These are phyloP conservation scores for Colletotrichum shisoi DNA, from an alignment of 2,329 filamentous ascomycete genomes.

Conservation along the genomic window DNA sequence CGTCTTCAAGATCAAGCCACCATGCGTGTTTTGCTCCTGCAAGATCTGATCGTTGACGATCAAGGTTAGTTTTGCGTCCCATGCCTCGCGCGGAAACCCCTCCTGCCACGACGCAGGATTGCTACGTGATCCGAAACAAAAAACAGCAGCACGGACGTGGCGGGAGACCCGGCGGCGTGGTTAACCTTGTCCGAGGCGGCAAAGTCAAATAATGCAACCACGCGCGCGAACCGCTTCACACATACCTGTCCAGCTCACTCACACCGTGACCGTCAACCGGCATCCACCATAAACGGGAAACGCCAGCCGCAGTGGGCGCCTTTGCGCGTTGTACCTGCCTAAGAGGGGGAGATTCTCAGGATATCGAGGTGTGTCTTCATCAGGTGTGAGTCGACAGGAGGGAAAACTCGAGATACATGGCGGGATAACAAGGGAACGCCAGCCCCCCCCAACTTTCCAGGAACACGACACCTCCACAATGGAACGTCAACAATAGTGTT, in stretches of 20 bases:
- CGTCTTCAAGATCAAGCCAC: too few species aligned
- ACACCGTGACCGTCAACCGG: background rate
- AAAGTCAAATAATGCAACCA: slow-evolving; percentile 10
- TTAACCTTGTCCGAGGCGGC: background rate
- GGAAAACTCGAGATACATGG: background rate
- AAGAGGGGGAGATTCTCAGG: too few species aligned
- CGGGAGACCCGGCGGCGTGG: background rate
- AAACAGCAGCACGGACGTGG: background rate
- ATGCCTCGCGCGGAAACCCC: background rate
- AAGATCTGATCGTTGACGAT: too few species aligned
- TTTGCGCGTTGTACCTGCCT: background rate
- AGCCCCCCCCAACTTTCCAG: background rate
- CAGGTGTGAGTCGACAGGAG: background rate
- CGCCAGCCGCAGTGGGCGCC: background rate
- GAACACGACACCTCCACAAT: background rate
- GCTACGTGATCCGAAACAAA: background rate
- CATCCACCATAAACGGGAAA: background rate
- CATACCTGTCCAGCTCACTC: too few species aligned
- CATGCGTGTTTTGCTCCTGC: too few species aligned
- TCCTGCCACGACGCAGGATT: background rate
- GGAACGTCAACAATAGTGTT: too few species aligned
- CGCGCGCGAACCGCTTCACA: background rate
- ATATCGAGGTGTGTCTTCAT: background rate
- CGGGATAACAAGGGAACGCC: background rate
- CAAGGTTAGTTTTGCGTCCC: background rate